Evolutionary conservation across 345 rosid genomes (phyloP).

Genomic region (Euphorbia pulcherrima): DNA sequence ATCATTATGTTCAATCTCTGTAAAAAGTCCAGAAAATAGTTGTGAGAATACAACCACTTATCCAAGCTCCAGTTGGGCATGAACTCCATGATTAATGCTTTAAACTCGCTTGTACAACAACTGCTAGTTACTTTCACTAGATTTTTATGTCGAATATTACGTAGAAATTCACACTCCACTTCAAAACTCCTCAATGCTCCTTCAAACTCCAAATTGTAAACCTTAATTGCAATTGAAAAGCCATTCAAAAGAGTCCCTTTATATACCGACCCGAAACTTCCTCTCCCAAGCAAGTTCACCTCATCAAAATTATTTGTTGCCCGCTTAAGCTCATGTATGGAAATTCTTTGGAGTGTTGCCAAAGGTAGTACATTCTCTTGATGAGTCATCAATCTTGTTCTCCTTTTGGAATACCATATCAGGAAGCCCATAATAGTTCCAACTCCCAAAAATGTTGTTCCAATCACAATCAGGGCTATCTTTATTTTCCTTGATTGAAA

Average conservation of each 20-base stretch:
- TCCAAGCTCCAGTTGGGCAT: slow-evolving; percentile 3
- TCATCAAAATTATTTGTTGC: slow-evolving; percentile 14
- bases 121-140: slow-evolving; percentile 11
- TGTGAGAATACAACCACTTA: slow-evolving; percentile 11
- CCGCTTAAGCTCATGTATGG: not conserved
- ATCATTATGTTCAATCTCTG: not conserved
- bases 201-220: not conserved
- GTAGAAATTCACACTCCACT: not conserved
- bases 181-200: slow-evolving; percentile 3
- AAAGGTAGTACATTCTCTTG: too few relatives aligned
- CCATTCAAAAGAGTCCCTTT: slow-evolving; percentile 1
- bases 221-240: not conserved
- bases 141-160: slow-evolving; percentile 1
- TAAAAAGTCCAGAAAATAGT: not conserved
- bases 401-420: too few relatives aligned
- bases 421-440: not conserved
- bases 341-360: slow-evolving; percentile 13
- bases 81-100: slow-evolving; percentile 1
- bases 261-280: not conserved
- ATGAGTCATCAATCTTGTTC: too few relatives aligned
- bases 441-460: not conserved
- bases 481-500: too few relatives aligned
- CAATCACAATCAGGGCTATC: too few relatives aligned
- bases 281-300: slow-evolving; percentile 10
- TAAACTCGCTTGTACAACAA: slow-evolving; percentile 1